phyloP scores from a whole-genome alignment of 176 grass and related monocot genomes.

The Neostapfia colusana region DNA sequence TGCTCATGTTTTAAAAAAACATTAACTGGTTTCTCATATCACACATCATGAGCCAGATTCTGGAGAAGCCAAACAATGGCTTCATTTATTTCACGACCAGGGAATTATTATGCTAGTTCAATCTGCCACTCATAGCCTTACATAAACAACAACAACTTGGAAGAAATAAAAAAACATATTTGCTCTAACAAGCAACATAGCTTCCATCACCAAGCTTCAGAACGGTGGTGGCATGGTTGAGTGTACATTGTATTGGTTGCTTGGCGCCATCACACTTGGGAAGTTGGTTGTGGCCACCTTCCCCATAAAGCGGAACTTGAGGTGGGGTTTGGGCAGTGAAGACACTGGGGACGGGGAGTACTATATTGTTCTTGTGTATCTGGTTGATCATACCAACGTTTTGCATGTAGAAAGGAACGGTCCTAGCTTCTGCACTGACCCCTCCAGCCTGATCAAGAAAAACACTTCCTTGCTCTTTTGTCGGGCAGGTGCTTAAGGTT shows the following conservation, averaged over 20 bases:
- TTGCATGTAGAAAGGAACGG: background rate
- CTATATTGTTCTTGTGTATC: background rate
- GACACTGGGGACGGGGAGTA: background rate
- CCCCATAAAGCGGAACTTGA: background rate
- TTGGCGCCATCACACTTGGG: background rate
- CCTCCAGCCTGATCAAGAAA: background rate
- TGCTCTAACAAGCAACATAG: background rate
- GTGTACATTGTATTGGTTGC: background rate
- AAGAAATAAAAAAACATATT: constrained; percentile 7
- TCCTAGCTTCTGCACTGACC: background rate
- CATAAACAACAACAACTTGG: background rate
- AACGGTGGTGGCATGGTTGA: background rate
- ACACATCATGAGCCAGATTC: background rate
- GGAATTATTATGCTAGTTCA: constrained; percentile 20
- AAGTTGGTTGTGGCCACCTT: background rate
- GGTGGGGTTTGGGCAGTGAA: background rate
- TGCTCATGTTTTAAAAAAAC: too few relatives aligned
- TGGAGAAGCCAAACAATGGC: constrained; percentile 7
- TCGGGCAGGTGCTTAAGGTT: background rate
- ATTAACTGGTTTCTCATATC: background rate
- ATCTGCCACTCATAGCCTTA: constrained; percentile 2
- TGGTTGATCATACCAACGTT: background rate
- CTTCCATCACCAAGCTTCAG: background rate
- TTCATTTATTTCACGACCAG: background rate
- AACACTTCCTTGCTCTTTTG: background rate